A percentile compares a stretch with the other conserved stretches of the same genome.
Evolutionary conservation across 352 stramenopile genomes (phyloP).

Genomic region (Phytopythium helicoides): DNA sequence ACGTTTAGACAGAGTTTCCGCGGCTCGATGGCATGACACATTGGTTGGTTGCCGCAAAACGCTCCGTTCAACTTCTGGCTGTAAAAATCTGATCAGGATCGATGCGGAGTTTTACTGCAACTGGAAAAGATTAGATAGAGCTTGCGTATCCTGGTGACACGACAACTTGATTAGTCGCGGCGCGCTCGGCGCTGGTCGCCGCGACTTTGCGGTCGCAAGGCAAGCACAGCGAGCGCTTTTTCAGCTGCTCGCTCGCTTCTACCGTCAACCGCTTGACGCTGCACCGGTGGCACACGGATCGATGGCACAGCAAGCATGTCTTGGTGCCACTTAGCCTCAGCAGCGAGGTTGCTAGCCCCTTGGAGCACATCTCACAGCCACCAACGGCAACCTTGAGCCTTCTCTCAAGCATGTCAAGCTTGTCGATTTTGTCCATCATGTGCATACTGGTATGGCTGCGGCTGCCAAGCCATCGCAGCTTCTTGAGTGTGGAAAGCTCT

Average conservation of each 20-base stretch:
- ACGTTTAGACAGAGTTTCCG: no score
- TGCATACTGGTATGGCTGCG: background rate
- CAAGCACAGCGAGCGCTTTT: constrained; percentile 17
- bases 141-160: no score
- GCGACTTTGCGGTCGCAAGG: constrained; percentile 5
- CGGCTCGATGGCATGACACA: no score
- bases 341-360: constrained; percentile 6
- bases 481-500: constrained; percentile 45
- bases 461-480: constrained; percentile 32
- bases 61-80: no score
- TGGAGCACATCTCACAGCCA: constrained; percentile 16
- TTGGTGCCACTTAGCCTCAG: constrained; percentile 12
- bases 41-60: no score
- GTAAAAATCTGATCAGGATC: no score
- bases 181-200: no score
- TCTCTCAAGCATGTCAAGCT: background rate
- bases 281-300: constrained; percentile 24
- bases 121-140: no score
- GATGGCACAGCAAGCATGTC: constrained; percentile 11
- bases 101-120: no score
- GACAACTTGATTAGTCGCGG: no score
- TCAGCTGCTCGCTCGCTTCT: background rate
- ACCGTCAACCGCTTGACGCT: constrained; percentile 13
- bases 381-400: constrained; percentile 1
- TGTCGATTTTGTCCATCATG: background rate